phyloP scores from a whole-genome alignment of 2,329 filamentous ascomycete species.

The Scytalidium sp. region DNA sequence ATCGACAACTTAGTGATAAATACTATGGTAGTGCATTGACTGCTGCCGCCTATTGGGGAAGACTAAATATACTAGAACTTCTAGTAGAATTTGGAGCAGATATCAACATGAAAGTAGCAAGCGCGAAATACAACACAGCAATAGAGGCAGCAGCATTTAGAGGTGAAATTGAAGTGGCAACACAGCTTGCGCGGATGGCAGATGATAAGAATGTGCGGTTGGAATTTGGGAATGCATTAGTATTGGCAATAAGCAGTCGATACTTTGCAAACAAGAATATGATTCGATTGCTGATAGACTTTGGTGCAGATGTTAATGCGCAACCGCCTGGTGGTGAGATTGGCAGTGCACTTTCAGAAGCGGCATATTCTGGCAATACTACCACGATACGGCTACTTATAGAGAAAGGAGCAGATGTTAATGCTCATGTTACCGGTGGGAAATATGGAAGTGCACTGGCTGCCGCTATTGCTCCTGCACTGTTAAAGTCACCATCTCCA shows the following conservation, averaged over 20 bases:
- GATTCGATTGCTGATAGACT: constrained; percentile 5
- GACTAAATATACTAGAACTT: constrained; percentile 6
- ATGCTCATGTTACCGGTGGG: constrained; percentile 2
- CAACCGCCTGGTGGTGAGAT: not conserved
- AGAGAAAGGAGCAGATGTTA: constrained; percentile 9
- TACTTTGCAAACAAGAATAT: not conserved
- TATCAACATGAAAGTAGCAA: not conserved
- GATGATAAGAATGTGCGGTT: not conserved
- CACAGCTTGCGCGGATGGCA: not conserved
- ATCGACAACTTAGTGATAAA: constrained; percentile 2
- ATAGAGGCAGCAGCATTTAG: not conserved
- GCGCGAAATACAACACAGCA: not conserved
- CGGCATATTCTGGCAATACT: constrained; percentile 1
- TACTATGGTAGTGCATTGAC: not conserved
- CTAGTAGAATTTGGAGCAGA: constrained; percentile 1
- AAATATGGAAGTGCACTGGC: constrained; percentile 9
- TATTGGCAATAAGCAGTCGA: not conserved
- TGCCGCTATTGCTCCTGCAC: constrained; percentile 1
- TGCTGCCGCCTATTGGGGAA: constrained; percentile 4
- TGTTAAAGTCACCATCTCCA: not conserved
- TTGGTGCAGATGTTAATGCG: constrained; percentile 9
- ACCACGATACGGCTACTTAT: constrained; percentile 3
- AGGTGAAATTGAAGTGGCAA: not conserved
- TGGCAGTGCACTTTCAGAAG: not conserved
- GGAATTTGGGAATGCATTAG: not conserved